These are phyloP conservation scores for Pulicaria dysenterica DNA, from an alignment of 129 eudicot genomes.

Conservation along the genomic window DNA sequence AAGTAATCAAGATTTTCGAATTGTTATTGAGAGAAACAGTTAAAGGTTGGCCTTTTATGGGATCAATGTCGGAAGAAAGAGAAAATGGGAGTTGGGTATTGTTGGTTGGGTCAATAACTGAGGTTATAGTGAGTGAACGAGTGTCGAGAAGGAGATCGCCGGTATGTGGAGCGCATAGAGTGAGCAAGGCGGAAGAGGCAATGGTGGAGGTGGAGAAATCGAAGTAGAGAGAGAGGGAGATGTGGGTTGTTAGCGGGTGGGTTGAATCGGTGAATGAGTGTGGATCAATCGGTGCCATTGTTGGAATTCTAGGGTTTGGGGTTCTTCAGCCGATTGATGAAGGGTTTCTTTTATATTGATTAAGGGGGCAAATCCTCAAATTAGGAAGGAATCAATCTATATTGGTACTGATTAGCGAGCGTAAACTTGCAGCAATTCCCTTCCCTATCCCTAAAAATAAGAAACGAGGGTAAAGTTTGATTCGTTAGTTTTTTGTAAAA, in stretches of 20 bases:
- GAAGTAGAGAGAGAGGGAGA: conserved; percentile 80
- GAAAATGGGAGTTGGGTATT: conserved; percentile 59
- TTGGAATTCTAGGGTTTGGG: conserved; percentile 31
- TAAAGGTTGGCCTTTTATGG: conserved; percentile 67
- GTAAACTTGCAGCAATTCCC: neutral
- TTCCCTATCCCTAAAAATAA: too few relatives aligned
- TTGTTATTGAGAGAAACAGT: conserved; percentile 50
- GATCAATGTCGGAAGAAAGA: conserved; percentile 50
- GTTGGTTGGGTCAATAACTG: conserved; percentile 58
- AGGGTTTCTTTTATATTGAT: neutral
- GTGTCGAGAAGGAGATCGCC: conserved; percentile 80
- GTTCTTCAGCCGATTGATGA: neutral
- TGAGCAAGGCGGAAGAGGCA: conserved; percentile 63
- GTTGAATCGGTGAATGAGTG: conserved; percentile 87
- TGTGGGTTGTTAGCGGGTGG: conserved; percentile 84
- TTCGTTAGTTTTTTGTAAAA: too few relatives aligned
- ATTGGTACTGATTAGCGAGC: conserved; percentile 26
- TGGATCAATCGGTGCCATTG: conserved; percentile 87
- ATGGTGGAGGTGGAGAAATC: conserved; percentile 78
- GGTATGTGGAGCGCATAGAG: conserved; percentile 59
- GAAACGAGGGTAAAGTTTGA: too few relatives aligned
- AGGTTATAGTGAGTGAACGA: conserved; percentile 62
- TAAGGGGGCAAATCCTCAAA: neutral
- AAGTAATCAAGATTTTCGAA: conserved; percentile 48
- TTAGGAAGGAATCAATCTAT: neutral